Conservation (phyloP, 148 eudicot species). For the Polygonum aviculare region DNA sequence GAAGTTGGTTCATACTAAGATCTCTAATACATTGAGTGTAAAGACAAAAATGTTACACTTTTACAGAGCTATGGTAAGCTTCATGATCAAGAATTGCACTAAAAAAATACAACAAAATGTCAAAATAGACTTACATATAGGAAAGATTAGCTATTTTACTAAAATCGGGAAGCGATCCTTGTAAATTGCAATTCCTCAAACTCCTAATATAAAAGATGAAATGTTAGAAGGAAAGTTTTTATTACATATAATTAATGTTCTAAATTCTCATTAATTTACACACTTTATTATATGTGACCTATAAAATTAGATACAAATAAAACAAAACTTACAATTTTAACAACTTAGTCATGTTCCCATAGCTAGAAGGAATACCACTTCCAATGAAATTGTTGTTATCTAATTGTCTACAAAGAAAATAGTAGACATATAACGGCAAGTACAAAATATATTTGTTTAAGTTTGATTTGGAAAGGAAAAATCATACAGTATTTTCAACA, state of each 20-base stretch:
- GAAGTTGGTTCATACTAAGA: constrained; percentile 62
- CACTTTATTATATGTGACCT: not conserved
- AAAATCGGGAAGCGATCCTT: constrained; percentile 61
- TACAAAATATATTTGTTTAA: too few relatives aligned
- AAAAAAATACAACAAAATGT: not conserved
- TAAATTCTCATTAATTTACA: not conserved
- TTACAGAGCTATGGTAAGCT: too few relatives aligned
- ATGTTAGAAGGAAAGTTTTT: not conserved
- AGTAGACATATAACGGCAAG: not conserved
- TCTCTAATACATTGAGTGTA: constrained; percentile 36
- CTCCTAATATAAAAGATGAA: constrained; percentile 48
- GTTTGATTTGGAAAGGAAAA: not conserved
- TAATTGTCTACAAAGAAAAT: constrained; percentile 38
- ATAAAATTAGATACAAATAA: not conserved
- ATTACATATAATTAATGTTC: not conserved
- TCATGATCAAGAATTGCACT: not conserved
- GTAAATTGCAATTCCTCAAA: constrained; percentile 72
- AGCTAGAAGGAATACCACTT: constrained; percentile 37
- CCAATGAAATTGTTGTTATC: constrained; percentile 46
- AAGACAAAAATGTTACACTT: not conserved
- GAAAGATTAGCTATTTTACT: constrained; percentile 45
- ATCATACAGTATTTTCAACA: constrained; percentile 62
- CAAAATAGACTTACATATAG: constrained; percentile 46
- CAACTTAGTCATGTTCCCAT: constrained; percentile 29
- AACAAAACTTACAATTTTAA: constrained; percentile 36